Base-by-base conservation (phyloP, 2,329 filamentous ascomycete genomes). In the Nothomitra cinnamomea region DNA sequence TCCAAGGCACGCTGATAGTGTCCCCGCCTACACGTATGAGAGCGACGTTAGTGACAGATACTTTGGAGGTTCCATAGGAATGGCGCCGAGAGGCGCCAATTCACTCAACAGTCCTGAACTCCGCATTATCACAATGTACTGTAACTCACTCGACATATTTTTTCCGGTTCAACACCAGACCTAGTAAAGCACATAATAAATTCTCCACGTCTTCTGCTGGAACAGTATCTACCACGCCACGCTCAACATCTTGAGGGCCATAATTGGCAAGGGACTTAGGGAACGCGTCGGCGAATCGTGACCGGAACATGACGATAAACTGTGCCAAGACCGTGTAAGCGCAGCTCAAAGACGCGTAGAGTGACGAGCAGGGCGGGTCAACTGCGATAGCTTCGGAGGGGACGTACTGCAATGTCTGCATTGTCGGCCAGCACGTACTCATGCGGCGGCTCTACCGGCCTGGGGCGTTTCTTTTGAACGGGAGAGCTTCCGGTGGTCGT, bases 301-400 rank as follows among this genome's bases (percentile, higher is more conserved):
- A 85, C 67, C 90, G 82, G 70, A 96, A 98, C 87, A 95, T 95
- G 60, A 96, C 87, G 68, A 98, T 86, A 70, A 98, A 95, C 87
- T 95, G 63, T 35, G 74, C 76, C 76, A 74, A 17, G 25, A 32
- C 73, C 74, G 55, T 54, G 62, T 64, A 63, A 62, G 56, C 57
- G 52, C 56, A 55, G 55, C 28, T 43, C 45, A 28, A 38, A 32
- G 51, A 54, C 59, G 53, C 53, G 55, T n/a, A 51, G 54, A 36
- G 54, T 55, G 55, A 62, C 58, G 55, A 61, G 41, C 24, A 28
- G 45, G 2, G 35, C 38, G 5, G 52, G 51, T 22, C 54, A 54
- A 61, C 71, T 69, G 70, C 69, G 69, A 67, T 61, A 58, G 58
- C 65, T 62, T 62, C 63, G 64, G 56, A 50, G 52, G 59, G 57